These are phyloP conservation scores for Prunus davidiana DNA, from an alignment of 306 rosid species.

Conservation along the genomic window DNA sequence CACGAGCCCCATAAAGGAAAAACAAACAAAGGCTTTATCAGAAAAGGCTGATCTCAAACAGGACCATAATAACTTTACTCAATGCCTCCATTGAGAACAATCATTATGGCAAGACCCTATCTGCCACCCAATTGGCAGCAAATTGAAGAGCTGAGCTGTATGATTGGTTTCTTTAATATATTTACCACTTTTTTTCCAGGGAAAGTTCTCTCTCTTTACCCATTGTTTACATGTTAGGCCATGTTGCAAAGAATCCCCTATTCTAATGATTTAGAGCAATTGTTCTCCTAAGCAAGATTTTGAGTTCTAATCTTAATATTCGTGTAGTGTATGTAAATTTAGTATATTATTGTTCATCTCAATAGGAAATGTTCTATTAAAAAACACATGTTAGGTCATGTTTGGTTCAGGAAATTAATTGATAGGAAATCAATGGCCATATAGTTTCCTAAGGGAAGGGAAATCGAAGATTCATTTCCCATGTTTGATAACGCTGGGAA, in stretches of 20 bases:
- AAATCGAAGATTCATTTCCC: too few species aligned
- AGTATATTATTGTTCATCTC: too few species aligned
- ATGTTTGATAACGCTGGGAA: too few species aligned
- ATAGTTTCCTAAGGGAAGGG: too few species aligned
- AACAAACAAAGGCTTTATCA: constrained; percentile 1
- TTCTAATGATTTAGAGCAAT: fast-evolving
- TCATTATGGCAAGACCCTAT: background rate
- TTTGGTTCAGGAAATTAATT: too few species aligned
- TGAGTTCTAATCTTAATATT: too few species aligned
- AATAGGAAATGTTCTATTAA: too few species aligned
- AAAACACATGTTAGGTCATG: too few species aligned
- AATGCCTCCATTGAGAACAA: constrained; percentile 17
- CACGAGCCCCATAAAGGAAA: background rate
- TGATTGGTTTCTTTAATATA: background rate
- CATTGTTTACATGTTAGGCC: too few species aligned
- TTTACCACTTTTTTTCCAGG: background rate
- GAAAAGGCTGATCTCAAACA: constrained; percentile 5
- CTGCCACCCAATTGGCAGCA: background rate
- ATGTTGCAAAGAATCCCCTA: too few species aligned
- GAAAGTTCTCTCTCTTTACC: background rate
- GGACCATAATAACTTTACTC: background rate
- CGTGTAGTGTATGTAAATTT: too few species aligned
- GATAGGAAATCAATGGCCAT: too few species aligned
- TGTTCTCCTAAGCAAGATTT: fast-evolving
- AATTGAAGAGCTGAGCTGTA: background rate